Evolutionary conservation across 1,284 basidiomycete genomes (phyloP), one percentile per base, ranked within the genome.

Genomic region (Trichosporon faecale): DNA sequence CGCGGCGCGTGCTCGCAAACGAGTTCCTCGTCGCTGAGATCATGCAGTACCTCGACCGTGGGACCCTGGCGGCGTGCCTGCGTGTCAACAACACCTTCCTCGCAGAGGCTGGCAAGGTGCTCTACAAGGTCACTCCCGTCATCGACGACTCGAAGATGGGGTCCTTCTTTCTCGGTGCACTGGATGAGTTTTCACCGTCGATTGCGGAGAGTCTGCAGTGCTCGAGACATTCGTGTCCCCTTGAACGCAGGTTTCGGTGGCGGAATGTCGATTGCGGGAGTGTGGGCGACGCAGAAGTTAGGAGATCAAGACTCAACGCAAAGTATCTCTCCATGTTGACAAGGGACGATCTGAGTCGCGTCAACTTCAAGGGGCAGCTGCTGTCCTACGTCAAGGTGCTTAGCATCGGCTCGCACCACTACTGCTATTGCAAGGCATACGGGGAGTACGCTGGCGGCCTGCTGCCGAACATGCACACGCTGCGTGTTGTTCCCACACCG

Each of bases 1-100:
- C 40, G 4, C 40, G 40, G 5, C 18, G 18, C 40, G 64, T 44
- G 64, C 33, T 46, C 12, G 55, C 63, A 25, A 68, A 70, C 27
- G 72, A 70, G 23, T 69, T 44, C 4, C 64, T 67, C 8, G 61
- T 70, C 55, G 76, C 73, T 33, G 71, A 73, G 23, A 29, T 57
- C 52, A 57, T 27, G 11, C 27, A 12, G 2, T 57, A 27, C 25
- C 16, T 11, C 23, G 14, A 25, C 27, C 52, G 52, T 3, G 21
- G 11, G 25, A 25, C 23, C 7, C 16, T 25, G 27, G 14, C 52
- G 4, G 8, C 27, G 2, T 57, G 52, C 35, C 52, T 66, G 14
- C 52, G 66, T 18, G 65, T 55, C 31, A 55, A 63, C 57, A 40
- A 29, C 40, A 40, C 11, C 3, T 63, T 67, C 57, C 49, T 63